Conservation (phyloP, 768 basidiomycete species). For the Dioszegia aurantiaca region DNA sequence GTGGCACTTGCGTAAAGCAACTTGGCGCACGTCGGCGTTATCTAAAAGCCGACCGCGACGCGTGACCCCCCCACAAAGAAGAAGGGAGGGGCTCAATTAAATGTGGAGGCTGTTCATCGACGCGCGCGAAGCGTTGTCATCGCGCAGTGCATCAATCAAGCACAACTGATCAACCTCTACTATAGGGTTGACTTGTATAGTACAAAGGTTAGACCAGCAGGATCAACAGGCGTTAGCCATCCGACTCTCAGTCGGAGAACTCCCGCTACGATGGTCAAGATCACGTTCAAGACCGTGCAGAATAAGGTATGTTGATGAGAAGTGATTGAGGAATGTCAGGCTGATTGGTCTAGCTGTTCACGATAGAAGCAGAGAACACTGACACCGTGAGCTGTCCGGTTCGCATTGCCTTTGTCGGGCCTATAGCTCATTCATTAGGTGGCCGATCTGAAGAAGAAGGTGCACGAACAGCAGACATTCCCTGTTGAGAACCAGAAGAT, state of each 20-base stretch:
- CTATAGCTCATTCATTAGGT: slow-evolving; percentile 54
- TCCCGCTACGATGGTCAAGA: slow-evolving; percentile 63
- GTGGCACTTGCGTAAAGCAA: background rate
- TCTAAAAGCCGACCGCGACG: background rate
- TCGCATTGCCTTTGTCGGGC: too few relatives aligned
- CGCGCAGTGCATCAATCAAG: slow-evolving; percentile 1
- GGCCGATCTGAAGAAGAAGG: slow-evolving; percentile 76
- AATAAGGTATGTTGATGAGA: slow-evolving; percentile 58
- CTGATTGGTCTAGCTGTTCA: slow-evolving; percentile 62
- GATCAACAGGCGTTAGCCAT: too few relatives aligned
- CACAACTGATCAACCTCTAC: slow-evolving; percentile 11
- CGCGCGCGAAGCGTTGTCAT: slow-evolving; percentile 1
- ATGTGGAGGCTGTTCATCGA: slow-evolving; percentile 3
- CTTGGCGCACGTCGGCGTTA: background rate
- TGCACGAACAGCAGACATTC: slow-evolving; percentile 71
- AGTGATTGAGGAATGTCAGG: background rate
- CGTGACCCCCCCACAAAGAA: too few relatives aligned
- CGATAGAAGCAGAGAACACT: slow-evolving; percentile 71
- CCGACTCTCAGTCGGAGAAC: background rate
- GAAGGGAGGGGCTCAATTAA: background rate
- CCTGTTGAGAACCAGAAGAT: slow-evolving; percentile 76
- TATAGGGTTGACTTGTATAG: background rate
- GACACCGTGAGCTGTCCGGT: slow-evolving; percentile 59
- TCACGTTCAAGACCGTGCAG: slow-evolving; percentile 92
- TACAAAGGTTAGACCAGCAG: too few relatives aligned